phyloP scores from a whole-genome alignment of 768 basidiomycete genomes.

The Cystofilobasidium macerans region DNA sequence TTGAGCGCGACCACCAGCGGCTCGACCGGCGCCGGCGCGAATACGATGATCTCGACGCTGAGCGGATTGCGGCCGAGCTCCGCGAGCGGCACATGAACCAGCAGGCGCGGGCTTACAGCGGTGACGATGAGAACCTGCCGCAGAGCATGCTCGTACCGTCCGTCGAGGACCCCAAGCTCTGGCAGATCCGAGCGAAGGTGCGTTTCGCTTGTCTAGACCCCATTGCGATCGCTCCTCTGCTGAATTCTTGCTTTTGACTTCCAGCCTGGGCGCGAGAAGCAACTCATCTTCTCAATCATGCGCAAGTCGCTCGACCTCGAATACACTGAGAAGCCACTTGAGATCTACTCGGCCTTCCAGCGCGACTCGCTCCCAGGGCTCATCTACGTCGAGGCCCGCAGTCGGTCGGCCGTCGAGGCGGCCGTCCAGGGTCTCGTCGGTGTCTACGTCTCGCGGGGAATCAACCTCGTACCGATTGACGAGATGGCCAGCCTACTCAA shows the following conservation, averaged over 20 bases:
- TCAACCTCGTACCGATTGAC: constrained; percentile 37
- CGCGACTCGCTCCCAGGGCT: constrained; percentile 89
- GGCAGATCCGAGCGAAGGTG: constrained; percentile 91
- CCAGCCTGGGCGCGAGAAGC: constrained; percentile 81
- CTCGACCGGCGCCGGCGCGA: constrained; percentile 37
- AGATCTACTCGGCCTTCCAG: constrained; percentile 88
- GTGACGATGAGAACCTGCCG: constrained; percentile 86
- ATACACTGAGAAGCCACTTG: constrained; percentile 61
- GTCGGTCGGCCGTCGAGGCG: constrained; percentile 68
- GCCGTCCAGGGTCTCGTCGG: constrained; percentile 87
- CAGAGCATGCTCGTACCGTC: constrained; percentile 92
- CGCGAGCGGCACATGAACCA: constrained; percentile 64
- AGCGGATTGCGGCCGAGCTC: constrained; percentile 70
- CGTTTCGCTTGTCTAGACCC: constrained; percentile 24
- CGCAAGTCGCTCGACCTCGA: constrained; percentile 81
- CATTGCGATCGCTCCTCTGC: not conserved
- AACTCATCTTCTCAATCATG: constrained; percentile 88
- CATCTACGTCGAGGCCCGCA: constrained; percentile 91
- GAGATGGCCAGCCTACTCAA: constrained; percentile 95
- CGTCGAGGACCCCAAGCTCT: constrained; percentile 86
- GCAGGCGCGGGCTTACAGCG: constrained; percentile 60
- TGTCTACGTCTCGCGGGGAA: constrained; percentile 47
- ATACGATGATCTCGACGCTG: constrained; percentile 64
- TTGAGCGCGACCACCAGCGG: constrained; percentile 44
- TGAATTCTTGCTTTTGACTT: not conserved